Percentiles rank a stretch among this genome's conserved stretches.
Evolutionary conservation across 768 basidiomycete species (phyloP).

Genomic region (Phylloporus arenicola): DNA sequence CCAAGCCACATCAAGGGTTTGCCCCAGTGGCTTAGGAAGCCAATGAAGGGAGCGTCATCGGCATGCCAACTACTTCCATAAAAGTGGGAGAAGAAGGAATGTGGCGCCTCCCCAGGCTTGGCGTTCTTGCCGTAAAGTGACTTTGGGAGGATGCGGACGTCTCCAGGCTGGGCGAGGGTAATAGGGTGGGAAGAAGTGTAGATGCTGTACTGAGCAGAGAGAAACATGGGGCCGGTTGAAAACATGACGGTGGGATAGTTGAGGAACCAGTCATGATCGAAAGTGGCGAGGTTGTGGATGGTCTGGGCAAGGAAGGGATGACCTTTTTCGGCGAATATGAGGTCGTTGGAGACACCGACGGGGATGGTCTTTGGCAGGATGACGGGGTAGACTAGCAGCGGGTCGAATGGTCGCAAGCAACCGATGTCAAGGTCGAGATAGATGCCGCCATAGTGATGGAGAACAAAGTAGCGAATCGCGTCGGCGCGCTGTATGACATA

Average conservation of each 20-base stretch:
- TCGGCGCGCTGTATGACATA: constrained; percentile 95
- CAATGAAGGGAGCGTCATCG: constrained; percentile 96
- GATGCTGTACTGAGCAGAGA: constrained; percentile 89
- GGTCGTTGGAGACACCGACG: constrained; percentile 95
- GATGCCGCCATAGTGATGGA: constrained; percentile 91
- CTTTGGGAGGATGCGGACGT: constrained; percentile 90
- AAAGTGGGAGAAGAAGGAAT: constrained; percentile 95
- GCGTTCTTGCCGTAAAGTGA: constrained; percentile 98
- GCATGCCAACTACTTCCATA: constrained; percentile 99
- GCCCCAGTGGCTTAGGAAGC: constrained; percentile 86
- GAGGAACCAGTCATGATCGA: constrained; percentile 90
- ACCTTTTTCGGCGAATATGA: constrained; percentile 83
- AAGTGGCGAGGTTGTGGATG: constrained; percentile 85
- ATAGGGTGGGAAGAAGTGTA: constrained; percentile 67
- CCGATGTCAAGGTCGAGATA: constrained; percentile 98
- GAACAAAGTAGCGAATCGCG: constrained; percentile 95
- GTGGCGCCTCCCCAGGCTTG: constrained; percentile 70
- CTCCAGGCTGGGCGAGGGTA: constrained; percentile 48
- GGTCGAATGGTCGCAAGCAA: constrained; percentile 80
- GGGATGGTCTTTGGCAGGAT: constrained; percentile 94
- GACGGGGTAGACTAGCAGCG: constrained; percentile 78
- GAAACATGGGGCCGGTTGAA: constrained; percentile 98
- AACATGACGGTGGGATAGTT: constrained; percentile 99
- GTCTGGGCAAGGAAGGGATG: constrained; percentile 91
- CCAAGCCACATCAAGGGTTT: constrained; percentile 85